Evolutionary conservation across 108 stramenopile species (phyloP).

Genomic region (Skeletonema costatum): DNA sequence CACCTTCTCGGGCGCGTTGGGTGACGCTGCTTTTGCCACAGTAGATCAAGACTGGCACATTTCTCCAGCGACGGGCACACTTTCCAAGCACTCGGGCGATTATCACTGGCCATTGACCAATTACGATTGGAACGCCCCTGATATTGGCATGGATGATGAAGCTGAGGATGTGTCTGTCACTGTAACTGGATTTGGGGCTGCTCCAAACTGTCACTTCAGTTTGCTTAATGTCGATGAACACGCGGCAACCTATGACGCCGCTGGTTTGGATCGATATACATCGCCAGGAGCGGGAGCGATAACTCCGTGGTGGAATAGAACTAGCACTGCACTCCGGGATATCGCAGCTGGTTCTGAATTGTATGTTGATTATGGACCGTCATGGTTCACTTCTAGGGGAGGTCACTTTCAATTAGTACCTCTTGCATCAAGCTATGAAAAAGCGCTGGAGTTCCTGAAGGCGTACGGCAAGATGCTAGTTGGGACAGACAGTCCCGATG

Average conservation of each 20-base stretch:
- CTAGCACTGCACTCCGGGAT: slow-evolving; percentile 47
- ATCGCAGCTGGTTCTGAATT: slow-evolving; percentile 79
- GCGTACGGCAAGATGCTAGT: slow-evolving; percentile 41
- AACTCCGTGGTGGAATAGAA: slow-evolving; percentile 43
- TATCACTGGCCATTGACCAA: slow-evolving; percentile 56
- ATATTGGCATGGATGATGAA: slow-evolving; percentile 43
- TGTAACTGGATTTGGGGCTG: slow-evolving; percentile 54
- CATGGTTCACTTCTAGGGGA: slow-evolving; percentile 44
- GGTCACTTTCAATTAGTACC: slow-evolving; percentile 45
- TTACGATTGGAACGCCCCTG: slow-evolving; percentile 52
- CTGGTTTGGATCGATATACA: slow-evolving; percentile 44
- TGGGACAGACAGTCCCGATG: slow-evolving; percentile 22
- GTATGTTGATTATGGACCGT: slow-evolving; percentile 74
- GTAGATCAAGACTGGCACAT: slow-evolving; percentile 52
- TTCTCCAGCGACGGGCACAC: slow-evolving; percentile 1
- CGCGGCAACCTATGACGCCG: slow-evolving; percentile 26
- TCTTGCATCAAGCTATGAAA: slow-evolving; percentile 21
- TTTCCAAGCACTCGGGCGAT: slow-evolving; percentile 38
- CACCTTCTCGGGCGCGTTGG: slow-evolving; percentile 41
- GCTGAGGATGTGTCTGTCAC: slow-evolving; percentile 46
- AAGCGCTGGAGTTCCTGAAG: slow-evolving; percentile 32
- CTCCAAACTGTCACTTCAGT: slow-evolving; percentile 52
- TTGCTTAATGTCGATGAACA: slow-evolving; percentile 48
- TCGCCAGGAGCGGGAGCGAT: slow-evolving; percentile 47
- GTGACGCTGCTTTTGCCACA: slow-evolving; percentile 48